Base-by-base conservation (phyloP, 2,329 filamentous ascomycete genomes). In the Trichoderma afroharzianum region DNA sequence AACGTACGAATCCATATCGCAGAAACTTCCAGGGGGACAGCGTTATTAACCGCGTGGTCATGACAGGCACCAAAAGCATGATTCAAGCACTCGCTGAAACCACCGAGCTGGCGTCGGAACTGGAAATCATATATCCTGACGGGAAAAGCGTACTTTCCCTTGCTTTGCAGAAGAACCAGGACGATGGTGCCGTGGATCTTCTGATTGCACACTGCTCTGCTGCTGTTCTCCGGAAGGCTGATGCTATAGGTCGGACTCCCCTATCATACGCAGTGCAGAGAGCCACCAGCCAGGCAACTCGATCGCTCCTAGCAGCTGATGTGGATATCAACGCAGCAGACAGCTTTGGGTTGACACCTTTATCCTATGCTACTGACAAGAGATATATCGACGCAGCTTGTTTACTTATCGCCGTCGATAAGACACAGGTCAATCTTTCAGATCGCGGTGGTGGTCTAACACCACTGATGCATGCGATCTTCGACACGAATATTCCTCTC, bases 261-360 rank as follows among this genome's bases (percentile, higher is more conserved):
- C 2, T 50, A 12, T 24, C n/a, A 14, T 6, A 6, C 4, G n/a
- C 47, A 21, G 47, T 6, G 2, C 1, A 12, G 11, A 50, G 47
- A 50, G 47, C 4, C 47, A 50, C 47, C 9, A 21, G 47, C 4
- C 9, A 3, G n/a, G 47, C 11, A 12, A 24, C 47, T 24, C 47
- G 11, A 24, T 24, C 9, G 1, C 47, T 50, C 47, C 11, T 50
- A 14, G 5, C 4, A 24, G n/a, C 47, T 21, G 47, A 5, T 1
- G 5, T 6, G 5, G 2, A 24, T 3, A 50, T 1, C 9, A 50
- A 21, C 5, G n/a, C 5, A 24, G 8, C 1, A 5, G 47, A 50
- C 14, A 0, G 2, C 12, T 21, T 0, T 12, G n/a, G 43, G 2
- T 0, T 6, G 0, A 12, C 43, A 3, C 4, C n/a, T 0, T 3